A percentile compares a stretch with the other conserved stretches of the same genome.
phyloP scores from a whole-genome alignment of 495 filamentous ascomycete genomes.

The Jackrogersella minutella region DNA sequence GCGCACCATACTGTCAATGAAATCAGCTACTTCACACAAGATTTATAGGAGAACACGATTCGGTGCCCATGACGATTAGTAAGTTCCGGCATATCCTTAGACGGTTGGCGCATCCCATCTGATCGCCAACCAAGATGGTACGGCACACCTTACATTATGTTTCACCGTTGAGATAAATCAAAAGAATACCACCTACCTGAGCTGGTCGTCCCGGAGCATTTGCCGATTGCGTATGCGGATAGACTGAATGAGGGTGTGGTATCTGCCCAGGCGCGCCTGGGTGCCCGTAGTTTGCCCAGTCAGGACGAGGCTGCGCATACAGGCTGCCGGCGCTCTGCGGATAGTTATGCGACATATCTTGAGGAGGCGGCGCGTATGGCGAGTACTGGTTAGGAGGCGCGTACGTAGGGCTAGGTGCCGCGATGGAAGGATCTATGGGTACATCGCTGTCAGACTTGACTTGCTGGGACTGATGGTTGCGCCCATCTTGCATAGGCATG shows the following conservation, averaged over 20 bases:
- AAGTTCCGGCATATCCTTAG: background rate
- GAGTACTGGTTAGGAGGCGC: slow-evolving; percentile 78
- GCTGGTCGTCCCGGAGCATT: slow-evolving; percentile 65
- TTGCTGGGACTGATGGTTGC: slow-evolving; percentile 72
- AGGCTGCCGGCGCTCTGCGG: slow-evolving; percentile 62
- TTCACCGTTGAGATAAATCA: background rate
- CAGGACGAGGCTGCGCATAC: slow-evolving; percentile 75
- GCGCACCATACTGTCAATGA: slow-evolving; percentile 48
- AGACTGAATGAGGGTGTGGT: slow-evolving; percentile 54
- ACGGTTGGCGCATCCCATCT: background rate
- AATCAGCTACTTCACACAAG: slow-evolving; percentile 43
- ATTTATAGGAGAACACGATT: slow-evolving; percentile 7
- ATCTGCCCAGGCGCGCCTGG: slow-evolving; percentile 61
- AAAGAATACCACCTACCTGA: slow-evolving; percentile 68
- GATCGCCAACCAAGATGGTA: background rate
- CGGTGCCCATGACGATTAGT: slow-evolving; percentile 3
- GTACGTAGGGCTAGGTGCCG: slow-evolving; percentile 90
- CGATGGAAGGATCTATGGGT: slow-evolving; percentile 98
- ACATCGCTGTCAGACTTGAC: slow-evolving; percentile 93
- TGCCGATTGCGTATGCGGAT: slow-evolving; percentile 64
- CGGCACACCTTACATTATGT: background rate
- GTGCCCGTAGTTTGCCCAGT: slow-evolving; percentile 80
- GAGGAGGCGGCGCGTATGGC: slow-evolving; percentile 79
- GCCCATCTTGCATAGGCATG: slow-evolving; percentile 78
- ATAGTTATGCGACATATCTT: slow-evolving; percentile 82